Evolutionary conservation across 768 basidiomycete genomes (phyloP), one percentile per base, ranked within the genome.

Genomic region (Podaxis sp.): DNA sequence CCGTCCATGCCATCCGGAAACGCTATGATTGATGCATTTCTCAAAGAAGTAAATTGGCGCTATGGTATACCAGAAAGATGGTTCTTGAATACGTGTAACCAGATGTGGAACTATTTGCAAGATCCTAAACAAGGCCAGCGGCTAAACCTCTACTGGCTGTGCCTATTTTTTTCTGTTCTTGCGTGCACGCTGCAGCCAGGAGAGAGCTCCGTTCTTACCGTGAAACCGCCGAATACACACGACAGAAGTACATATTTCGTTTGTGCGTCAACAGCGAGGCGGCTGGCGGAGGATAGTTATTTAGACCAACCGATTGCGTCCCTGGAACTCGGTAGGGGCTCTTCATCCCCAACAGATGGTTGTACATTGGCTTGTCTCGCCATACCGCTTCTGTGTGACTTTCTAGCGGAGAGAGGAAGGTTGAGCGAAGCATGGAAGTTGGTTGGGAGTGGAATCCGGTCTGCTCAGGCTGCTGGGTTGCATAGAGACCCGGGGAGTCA

Each of bases 391-490:
- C 73, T 83, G 24, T 78, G 77, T 30, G 75, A 75, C 57, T 83
- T 80, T 65, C 76, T 84, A 17, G 75, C 80, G 0, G 78, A 80
- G 57, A 70, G 77, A 28, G 83, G 83, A 8, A 76, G 77, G 40
- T 75, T 81, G 22, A 84, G 82, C 64, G 84, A 82, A 64, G 79
- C 79, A 2, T 81, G 81, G 79, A 80, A 80, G 69, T 64, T 82
- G 37, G 73, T 76, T n/a, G 79, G 80, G 3, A 73, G 70, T 52
- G 77, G 76, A 12, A 69, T 81, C 24, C 71, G 78, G 40, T 73
- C 71, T 57, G 80, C 79, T 20, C 70, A 76, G 65, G 74, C 80
- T 22, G 74, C 80, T 28, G 78, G 80, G 1, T 73, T 82, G 72
- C 79, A 80, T 61, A 73, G 76, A 48, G 81, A 81, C 67, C 78